These are phyloP conservation scores for Blastobotrys parvus DNA, from an alignment of 805 yeast species.

Conservation along the genomic window DNA sequence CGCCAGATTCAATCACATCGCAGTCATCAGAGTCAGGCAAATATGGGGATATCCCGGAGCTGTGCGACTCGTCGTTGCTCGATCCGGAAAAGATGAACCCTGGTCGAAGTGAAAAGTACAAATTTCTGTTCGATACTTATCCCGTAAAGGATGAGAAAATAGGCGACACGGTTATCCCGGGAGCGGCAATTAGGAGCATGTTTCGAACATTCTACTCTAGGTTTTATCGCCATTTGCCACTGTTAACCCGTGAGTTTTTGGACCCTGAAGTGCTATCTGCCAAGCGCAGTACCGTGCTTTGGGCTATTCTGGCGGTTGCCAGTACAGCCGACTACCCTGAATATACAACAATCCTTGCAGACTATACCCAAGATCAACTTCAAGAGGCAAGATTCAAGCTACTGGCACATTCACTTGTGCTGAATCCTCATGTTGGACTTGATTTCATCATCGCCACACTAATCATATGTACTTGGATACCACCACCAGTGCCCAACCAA, in stretches of 20 bases:
- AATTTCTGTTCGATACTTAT: neutral
- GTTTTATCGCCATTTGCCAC: conserved; percentile 5
- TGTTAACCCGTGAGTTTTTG: conserved; percentile 5
- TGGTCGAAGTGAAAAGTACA: neutral
- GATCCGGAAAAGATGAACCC: neutral
- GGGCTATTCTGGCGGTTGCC: conserved; percentile 10
- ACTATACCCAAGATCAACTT: conserved; percentile 3
- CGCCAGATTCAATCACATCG: neutral
- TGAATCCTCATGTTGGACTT: neutral
- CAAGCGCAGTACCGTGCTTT: conserved; percentile 3
- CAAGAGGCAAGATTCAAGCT: neutral
- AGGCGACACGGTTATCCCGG: conserved; percentile 6
- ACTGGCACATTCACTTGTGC: neutral
- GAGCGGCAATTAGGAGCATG: conserved; percentile 1
- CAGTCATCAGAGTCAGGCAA: neutral
- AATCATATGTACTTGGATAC: conserved; percentile 2
- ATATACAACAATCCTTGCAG: neutral
- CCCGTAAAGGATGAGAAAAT: neutral
- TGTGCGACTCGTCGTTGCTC: neutral
- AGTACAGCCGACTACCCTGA: conserved; percentile 4
- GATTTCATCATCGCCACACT: conserved; percentile 2
- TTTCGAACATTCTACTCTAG: conserved; percentile 3
- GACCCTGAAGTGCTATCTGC: conserved; percentile 5
- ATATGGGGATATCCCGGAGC: neutral
- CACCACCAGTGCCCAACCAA: conserved; percentile 4